Evolutionary conservation across 129 eudicot genomes (phyloP).

Genomic region (Cynara cardunculus): DNA sequence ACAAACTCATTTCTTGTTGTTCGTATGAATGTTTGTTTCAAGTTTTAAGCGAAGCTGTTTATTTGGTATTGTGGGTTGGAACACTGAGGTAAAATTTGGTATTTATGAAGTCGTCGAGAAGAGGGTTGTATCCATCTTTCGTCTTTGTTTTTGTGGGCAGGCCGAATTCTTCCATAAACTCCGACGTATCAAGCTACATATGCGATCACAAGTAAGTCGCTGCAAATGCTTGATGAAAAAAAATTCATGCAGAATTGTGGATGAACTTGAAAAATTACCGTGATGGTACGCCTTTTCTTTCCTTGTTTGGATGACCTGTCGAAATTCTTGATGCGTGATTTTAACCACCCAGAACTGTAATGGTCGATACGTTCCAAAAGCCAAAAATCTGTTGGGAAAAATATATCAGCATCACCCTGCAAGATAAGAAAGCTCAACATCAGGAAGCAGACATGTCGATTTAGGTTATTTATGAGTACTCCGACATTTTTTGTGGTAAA

Average conservation of each 20-base stretch:
- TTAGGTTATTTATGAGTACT: not conserved
- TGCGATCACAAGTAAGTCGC: not conserved
- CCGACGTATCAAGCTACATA: conserved; percentile 86
- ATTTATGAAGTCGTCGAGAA: conserved; percentile 91
- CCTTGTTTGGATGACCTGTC: conserved; percentile 63
- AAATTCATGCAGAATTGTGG: not conserved
- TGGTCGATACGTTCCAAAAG: conserved; percentile 88
- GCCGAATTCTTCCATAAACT: conserved; percentile 98
- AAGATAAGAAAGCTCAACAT: not conserved
- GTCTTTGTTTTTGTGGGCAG: conserved; percentile 86
- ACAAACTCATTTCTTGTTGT: not conserved
- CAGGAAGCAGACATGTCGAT: not conserved
- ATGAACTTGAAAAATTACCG: conserved; percentile 34
- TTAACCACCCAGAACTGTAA: conserved; percentile 82
- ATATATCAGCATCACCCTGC: conserved; percentile 97
- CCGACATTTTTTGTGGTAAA: too few relatives aligned
- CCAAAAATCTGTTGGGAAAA: conserved; percentile 95
- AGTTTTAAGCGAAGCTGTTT: conserved; percentile 14
- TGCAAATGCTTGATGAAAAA: not conserved
- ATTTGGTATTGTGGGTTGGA: conserved; percentile 88
- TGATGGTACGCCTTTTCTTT: conserved; percentile 81
- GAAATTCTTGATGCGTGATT: conserved; percentile 29
- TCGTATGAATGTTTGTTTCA: not conserved
- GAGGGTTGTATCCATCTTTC: conserved; percentile 94
- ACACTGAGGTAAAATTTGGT: conserved; percentile 89